These are phyloP conservation scores for Emergomyces orientalis DNA, from an alignment of 2,329 filamentous ascomycete species.

Conservation along the genomic window DNA sequence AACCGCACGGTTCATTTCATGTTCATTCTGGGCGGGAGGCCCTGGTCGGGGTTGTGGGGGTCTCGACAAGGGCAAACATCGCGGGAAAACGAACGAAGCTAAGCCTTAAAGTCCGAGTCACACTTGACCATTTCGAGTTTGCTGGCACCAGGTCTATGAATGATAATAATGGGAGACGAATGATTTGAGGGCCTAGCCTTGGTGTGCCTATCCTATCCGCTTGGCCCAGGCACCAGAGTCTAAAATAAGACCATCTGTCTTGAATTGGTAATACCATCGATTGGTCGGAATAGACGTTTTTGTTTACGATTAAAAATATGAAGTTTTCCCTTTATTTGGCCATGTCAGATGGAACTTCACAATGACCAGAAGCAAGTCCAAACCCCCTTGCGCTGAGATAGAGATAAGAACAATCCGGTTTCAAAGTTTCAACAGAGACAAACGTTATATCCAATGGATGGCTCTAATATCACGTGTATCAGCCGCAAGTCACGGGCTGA, in stretches of 20 bases:
- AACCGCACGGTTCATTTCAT: neutral
- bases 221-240: conserved; percentile 6
- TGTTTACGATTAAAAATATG: neutral
- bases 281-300: neutral
- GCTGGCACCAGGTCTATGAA: neutral
- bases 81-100: neutral
- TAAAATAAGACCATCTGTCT: neutral
- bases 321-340: neutral
- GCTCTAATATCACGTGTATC: conserved; percentile 3
- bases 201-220: neutral
- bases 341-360: neutral
- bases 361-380: neutral
- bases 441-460: neutral
- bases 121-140: neutral
- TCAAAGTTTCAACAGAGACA: neutral
- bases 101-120: conserved; percentile 2
- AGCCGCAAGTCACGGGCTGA: conserved; percentile 6
- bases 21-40: neutral
- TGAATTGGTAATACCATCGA: neutral
- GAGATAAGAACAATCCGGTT: neutral
- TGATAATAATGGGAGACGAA: neutral
- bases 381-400: neutral
- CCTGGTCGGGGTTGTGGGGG: neutral
- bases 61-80: neutral
- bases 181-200: neutral